phyloP scores from a whole-genome alignment of 2,329 filamentous ascomycete genomes.

The Aspergillus brunneoviolaceus region DNA sequence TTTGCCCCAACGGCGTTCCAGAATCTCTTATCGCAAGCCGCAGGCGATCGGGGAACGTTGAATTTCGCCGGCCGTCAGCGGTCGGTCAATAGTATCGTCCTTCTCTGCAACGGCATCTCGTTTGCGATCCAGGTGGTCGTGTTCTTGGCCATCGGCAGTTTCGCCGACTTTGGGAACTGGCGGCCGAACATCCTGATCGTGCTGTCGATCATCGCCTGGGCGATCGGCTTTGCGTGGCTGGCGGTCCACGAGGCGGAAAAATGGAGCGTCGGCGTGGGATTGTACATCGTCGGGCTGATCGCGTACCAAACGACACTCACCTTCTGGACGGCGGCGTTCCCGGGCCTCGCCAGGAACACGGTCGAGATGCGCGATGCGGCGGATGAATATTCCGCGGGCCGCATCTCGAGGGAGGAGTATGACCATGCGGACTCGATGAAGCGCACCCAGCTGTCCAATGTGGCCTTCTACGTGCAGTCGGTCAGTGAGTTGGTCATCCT shows the following conservation, averaged over 20 bases:
- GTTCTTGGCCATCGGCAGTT: conserved; percentile 48
- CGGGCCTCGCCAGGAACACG: conserved; percentile 57
- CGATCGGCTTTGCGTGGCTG: conserved; percentile 65
- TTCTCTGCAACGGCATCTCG: conserved; percentile 65
- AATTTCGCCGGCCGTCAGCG: conserved; percentile 57
- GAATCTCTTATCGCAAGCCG: conserved; percentile 62
- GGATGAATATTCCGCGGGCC: conserved; percentile 50
- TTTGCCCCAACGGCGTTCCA: conserved; percentile 66
- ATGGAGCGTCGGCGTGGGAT: conserved; percentile 60
- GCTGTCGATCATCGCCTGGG: conserved; percentile 61
- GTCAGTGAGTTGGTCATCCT: conserved; percentile 62
- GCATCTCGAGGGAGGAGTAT: conserved; percentile 60
- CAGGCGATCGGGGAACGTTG: conserved; percentile 54
- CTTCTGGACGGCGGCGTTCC: conserved; percentile 68
- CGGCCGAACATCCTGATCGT: conserved; percentile 62
- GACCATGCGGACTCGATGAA: conserved; percentile 62
- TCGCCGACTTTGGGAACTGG: conserved; percentile 65
- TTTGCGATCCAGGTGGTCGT: conserved; percentile 65
- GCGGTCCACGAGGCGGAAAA: conserved; percentile 60
- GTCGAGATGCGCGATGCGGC: conserved; percentile 51
- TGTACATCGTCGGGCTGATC: conserved; percentile 67
- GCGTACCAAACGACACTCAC: conserved; percentile 67
- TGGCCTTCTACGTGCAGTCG: conserved; percentile 64
- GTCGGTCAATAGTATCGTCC: conserved; percentile 65
- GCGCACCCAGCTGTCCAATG: conserved; percentile 60